Conservation (phyloP, 148 eudicot species). For the Camellia lanceoleosa region DNA sequence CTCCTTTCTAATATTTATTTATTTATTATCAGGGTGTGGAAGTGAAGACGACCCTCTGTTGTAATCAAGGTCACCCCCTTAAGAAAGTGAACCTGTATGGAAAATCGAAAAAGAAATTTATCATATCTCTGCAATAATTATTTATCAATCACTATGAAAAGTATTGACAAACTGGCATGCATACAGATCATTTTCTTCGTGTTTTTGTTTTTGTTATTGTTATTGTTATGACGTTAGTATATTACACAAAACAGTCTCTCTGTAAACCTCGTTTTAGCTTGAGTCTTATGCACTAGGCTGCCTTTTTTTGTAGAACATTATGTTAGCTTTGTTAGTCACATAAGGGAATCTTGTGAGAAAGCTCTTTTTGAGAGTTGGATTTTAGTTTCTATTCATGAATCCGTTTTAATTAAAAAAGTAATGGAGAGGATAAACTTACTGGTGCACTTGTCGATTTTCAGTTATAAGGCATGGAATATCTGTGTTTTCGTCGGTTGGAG, state of each 20-base stretch:
- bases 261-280: too few relatives aligned
- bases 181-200: neutral
- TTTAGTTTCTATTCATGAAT: neutral
- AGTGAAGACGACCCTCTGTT: neutral
- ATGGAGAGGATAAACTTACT: constrained; percentile 5
- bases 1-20: neutral
- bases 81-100: neutral
- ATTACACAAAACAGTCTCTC: too few relatives aligned
- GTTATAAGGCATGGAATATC: constrained; percentile 10
- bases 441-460: neutral
- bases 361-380: neutral
- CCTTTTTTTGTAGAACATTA: neutral
- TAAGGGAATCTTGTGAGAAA: neutral
- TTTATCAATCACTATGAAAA: neutral
- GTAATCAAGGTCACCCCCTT: neutral
- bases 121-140: neutral
- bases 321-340: neutral
- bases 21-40: neutral
- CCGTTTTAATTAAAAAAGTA: neutral
- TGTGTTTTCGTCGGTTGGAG: constrained; percentile 6
- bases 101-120: neutral
- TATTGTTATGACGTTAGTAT: too few relatives aligned
- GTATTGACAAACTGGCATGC: neutral
- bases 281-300: too few relatives aligned
- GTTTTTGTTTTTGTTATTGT: too few relatives aligned